Conservation (phyloP, 2,329 filamentous ascomycete species). For the Apiospora saccharicola region DNA sequence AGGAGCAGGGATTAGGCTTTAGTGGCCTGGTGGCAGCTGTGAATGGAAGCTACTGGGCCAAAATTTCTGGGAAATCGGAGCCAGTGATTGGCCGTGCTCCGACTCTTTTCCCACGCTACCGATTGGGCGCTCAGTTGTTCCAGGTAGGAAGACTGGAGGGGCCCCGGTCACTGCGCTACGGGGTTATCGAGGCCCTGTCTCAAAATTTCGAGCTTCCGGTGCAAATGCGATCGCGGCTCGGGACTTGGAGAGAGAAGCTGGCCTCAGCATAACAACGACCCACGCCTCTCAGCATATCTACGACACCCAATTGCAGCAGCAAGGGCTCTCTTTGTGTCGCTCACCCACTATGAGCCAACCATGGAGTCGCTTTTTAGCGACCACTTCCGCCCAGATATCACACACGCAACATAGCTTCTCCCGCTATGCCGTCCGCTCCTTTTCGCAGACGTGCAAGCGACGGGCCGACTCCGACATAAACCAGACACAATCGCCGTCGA, state of each 20-base stretch:
- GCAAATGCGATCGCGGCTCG: constrained; percentile 9
- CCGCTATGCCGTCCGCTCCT: constrained; percentile 27
- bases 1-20: constrained; percentile 24
- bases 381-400: constrained; percentile 23
- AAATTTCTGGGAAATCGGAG: constrained; percentile 21
- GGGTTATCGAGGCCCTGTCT: not conserved
- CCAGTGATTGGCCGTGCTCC: constrained; percentile 22
- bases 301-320: not conserved
- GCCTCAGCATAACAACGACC: not conserved
- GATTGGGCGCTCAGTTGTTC: constrained; percentile 1
- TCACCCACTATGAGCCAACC: constrained; percentile 26
- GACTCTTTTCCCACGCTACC: constrained; percentile 5
- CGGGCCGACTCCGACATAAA: constrained; percentile 25
- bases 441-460: constrained; percentile 26
- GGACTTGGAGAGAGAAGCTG: constrained; percentile 1
- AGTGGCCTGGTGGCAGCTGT: not conserved
- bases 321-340: not conserved
- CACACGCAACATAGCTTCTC: constrained; percentile 14
- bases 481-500: constrained; percentile 14
- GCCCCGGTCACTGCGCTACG: constrained; percentile 12
- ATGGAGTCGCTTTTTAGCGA: constrained; percentile 27
- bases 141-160: not conserved
- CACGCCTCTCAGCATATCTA: not conserved
- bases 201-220: constrained; percentile 18
- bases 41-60: constrained; percentile 17